phyloP scores from a whole-genome alignment of 495 filamentous ascomycete species.

The Penicillium subrubescens region DNA sequence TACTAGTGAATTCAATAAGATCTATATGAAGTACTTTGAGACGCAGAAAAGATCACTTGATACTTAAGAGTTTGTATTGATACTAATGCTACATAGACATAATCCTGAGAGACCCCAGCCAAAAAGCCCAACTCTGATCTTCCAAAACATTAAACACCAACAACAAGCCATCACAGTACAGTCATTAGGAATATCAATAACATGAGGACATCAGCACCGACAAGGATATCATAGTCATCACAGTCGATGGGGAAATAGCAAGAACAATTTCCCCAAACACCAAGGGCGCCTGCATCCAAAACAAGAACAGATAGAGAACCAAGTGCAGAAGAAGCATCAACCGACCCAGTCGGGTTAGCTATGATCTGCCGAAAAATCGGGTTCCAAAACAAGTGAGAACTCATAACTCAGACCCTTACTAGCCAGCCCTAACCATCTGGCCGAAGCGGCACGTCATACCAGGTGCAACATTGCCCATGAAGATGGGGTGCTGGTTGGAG shows the following conservation, averaged over 20 bases:
- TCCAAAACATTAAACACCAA: slow-evolving; percentile 7
- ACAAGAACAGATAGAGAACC: not conserved
- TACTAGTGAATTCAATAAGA: not conserved
- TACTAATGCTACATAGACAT: slow-evolving; percentile 7
- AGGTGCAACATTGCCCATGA: slow-evolving; percentile 45
- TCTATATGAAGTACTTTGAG: not conserved
- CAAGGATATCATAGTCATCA: slow-evolving; percentile 7
- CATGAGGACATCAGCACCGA: slow-evolving; percentile 18
- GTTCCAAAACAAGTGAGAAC: not conserved
- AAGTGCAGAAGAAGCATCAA: not conserved
- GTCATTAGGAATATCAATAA: slow-evolving; percentile 24
- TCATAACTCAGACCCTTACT: not conserved
- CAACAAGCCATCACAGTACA: not conserved
- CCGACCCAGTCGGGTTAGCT: slow-evolving; percentile 7
- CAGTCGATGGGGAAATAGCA: not conserved
- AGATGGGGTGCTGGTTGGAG: slow-evolving; percentile 31
- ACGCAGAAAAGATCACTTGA: too few relatives aligned
- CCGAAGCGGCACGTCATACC: slow-evolving; percentile 44
- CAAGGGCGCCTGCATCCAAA: slow-evolving; percentile 1
- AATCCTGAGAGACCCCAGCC: not conserved
- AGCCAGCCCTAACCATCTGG: slow-evolving; percentile 21
- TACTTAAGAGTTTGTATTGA: not conserved
- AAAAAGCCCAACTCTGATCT: not conserved
- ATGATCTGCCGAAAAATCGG: not conserved
- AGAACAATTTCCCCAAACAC: not conserved